Conservation (phyloP, 2,329 filamentous ascomycete genomes). For the Thielaviopsis populi region DNA sequence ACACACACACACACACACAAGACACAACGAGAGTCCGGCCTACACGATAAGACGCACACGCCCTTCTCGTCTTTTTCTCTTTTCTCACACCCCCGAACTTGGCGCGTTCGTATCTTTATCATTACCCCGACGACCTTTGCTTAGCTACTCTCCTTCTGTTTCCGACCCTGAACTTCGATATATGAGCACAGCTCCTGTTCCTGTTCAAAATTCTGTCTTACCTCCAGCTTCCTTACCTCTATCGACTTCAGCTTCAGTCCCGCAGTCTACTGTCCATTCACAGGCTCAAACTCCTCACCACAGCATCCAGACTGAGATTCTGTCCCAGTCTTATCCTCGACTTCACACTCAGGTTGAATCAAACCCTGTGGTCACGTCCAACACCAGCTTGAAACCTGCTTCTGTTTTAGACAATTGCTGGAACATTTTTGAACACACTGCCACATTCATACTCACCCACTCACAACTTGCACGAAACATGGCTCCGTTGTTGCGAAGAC, state of each 20-base stretch:
- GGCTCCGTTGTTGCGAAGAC: constrained; percentile 72
- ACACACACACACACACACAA: background rate
- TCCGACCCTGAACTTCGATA: background rate
- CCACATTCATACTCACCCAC: constrained; percentile 9
- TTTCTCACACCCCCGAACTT: background rate
- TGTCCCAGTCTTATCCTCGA: background rate
- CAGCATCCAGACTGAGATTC: background rate
- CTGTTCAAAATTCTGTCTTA: background rate
- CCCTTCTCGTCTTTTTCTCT: background rate
- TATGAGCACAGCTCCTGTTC: background rate
- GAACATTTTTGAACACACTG: constrained; percentile 1
- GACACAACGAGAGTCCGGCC: background rate
- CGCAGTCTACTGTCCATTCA: background rate
- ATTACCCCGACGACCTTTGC: background rate
- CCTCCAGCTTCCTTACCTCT: background rate
- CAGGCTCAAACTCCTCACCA: background rate
- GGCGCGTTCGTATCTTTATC: background rate
- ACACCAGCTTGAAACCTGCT: background rate
- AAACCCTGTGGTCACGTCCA: background rate
- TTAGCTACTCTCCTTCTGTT: background rate
- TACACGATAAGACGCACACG: constrained; percentile 8
- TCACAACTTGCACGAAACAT: constrained; percentile 22
- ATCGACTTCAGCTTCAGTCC: background rate
- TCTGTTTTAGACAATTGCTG: background rate
- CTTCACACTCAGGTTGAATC: background rate